Conservation (phyloP, 2,329 filamentous ascomycete genomes). For the Paraphoma sp. region DNA sequence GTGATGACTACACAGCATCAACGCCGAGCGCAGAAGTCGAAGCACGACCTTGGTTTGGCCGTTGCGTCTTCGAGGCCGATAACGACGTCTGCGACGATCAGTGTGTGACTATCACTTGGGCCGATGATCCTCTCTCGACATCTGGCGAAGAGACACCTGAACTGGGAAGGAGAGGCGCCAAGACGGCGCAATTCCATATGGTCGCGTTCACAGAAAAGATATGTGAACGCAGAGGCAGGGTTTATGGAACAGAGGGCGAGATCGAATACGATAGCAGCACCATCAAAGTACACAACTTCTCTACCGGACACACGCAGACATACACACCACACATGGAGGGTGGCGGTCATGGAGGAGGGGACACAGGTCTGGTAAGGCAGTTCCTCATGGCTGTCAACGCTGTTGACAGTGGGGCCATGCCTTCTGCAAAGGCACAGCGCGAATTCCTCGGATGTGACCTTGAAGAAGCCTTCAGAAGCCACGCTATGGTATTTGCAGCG, state of each 20-base stretch:
- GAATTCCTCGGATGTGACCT: conserved; percentile 80
- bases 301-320: conserved; percentile 60
- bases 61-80: conserved; percentile 93
- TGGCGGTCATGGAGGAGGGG: conserved; percentile 77
- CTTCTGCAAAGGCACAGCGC: conserved; percentile 73
- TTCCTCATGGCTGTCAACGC: conserved; percentile 83
- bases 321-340: conserved; percentile 67
- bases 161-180: conserved; percentile 64
- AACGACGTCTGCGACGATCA: conserved; percentile 96
- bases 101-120: conserved; percentile 85
- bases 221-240: conserved; percentile 81
- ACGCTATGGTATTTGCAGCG: conserved; percentile 92
- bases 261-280: conserved; percentile 80
- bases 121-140: conserved; percentile 64
- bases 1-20: conserved; percentile 65
- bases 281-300: conserved; percentile 79
- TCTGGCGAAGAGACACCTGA: conserved; percentile 19
- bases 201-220: conserved; percentile 86
- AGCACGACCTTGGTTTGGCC: conserved; percentile 75
- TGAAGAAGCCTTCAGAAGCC: conserved; percentile 86
- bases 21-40: conserved; percentile 57
- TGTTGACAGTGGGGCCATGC: conserved; percentile 74
- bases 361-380: conserved; percentile 78
- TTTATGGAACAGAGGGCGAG: conserved; percentile 88
- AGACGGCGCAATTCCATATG: conserved; percentile 93